Evolutionary conservation across 768 basidiomycete species (phyloP), one percentile per base, ranked within the genome.

Genomic region (Hydnum rufescens): DNA sequence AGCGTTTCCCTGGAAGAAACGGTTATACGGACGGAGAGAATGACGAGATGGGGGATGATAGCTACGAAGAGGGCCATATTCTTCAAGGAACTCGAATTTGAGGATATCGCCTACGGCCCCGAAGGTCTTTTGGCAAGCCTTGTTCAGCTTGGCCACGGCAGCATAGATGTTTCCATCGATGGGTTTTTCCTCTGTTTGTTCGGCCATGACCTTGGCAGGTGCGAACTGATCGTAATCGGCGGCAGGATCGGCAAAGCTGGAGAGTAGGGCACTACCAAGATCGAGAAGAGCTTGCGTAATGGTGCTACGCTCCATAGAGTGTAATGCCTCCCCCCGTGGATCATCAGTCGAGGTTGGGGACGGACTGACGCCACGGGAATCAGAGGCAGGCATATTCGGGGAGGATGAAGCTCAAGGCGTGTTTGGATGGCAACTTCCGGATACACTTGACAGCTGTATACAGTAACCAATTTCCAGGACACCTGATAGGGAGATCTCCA

Each of bases 11-110:
- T 80, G 58, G 4, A 32, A 26, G 23, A 42, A n/a, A 39, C 36
- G 13, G 13, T 39, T 39, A 22, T 32, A 36, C 25, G 31, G 25
- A 51, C 23, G 32, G 25, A 16, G 22, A 52, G 22, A 32, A 22
- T 42, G 13, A 39, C 22, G 36, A 50, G 5, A 1, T n/a, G 8
- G 31, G 16, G n/a, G 23, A 19, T 2, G 2, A 49, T 3, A 60
- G 64, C 50, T 56, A 74, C 73, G 64, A 29, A 59, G 62, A 1
- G 66, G 60, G 0, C 62, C 60, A 19, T 61, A 56, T 36, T 70
- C 67, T 44, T 74, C 71, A 39, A 72, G 51, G 50, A 68, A 71
- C 53, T 76, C 74, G 52, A 70, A 75, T 32, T 68, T 70, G 5
- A 76, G 57, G 16, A 60, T 58, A 51, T 70, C 67, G 0, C 64